Conservation (phyloP, 2,329 filamentous ascomycete species). For the Monosporascus sp. region DNA sequence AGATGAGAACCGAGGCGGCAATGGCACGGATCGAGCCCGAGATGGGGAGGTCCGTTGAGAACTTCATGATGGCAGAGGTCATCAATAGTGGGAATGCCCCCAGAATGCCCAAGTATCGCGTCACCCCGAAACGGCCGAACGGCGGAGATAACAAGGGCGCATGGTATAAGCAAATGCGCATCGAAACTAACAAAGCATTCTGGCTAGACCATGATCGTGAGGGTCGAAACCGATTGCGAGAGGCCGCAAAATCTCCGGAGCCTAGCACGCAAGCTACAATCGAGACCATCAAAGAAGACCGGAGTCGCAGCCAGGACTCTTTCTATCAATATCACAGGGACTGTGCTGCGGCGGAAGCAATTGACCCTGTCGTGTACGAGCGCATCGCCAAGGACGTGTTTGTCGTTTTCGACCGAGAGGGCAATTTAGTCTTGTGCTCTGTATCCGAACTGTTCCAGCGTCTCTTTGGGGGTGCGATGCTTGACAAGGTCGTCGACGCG, state of each 20-base stretch:
- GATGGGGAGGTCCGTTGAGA: background rate
- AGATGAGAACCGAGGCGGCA: background rate
- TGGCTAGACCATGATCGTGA: background rate
- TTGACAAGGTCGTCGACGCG: background rate
- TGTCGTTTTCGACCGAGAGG: background rate
- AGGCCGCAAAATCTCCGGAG: background rate
- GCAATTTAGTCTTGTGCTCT: background rate
- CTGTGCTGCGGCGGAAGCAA: background rate
- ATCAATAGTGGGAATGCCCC: background rate
- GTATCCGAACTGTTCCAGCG: conserved; percentile 1
- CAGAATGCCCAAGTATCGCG: background rate
- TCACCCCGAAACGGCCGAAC: background rate
- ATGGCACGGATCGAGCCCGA: background rate
- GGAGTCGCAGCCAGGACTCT: background rate
- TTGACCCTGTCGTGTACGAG: background rate
- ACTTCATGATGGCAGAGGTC: background rate
- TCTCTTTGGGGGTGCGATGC: background rate
- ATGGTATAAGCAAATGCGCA: conserved; percentile 1
- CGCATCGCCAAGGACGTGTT: background rate
- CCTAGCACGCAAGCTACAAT: background rate
- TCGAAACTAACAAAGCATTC: background rate
- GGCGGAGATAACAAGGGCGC: background rate
- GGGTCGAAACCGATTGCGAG: background rate
- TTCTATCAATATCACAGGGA: conserved; percentile 1
- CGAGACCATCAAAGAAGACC: background rate